phyloP scores from a whole-genome alignment of 2,329 filamentous ascomycete genomes.

The Talaromyces amestolkiae region DNA sequence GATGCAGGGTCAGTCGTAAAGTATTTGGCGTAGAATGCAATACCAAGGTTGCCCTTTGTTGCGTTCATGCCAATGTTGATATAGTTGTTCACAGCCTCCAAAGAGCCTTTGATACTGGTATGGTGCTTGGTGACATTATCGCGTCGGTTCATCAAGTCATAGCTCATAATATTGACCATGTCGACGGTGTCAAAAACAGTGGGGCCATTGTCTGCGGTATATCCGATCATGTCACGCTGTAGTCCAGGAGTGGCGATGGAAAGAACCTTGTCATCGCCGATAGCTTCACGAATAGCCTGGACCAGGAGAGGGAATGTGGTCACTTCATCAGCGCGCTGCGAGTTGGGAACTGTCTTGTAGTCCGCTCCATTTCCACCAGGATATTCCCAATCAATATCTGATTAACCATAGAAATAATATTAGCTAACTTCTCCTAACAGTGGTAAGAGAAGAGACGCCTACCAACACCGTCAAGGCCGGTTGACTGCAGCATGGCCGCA shows the following conservation, averaged over 20 bases:
- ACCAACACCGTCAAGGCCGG: conserved; percentile 65
- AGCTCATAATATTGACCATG: conserved; percentile 69
- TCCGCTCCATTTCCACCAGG: conserved; percentile 65
- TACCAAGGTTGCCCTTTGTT: conserved; percentile 61
- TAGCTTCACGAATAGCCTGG: conserved; percentile 54
- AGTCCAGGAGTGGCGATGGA: conserved; percentile 67
- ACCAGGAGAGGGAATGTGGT: conserved; percentile 62
- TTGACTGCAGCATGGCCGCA: conserved; percentile 58
- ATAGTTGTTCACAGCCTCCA: conserved; percentile 58
- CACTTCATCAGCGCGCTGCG: conserved; percentile 59
- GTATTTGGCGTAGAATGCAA: conserved; percentile 69
- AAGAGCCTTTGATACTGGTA: conserved; percentile 58
- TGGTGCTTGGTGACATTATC: conserved; percentile 64
- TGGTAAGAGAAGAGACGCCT: conserved; percentile 1
- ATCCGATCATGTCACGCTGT: conserved; percentile 66
- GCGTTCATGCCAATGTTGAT: conserved; percentile 55
- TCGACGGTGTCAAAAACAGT: conserved; percentile 61
- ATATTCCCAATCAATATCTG: conserved; percentile 67
- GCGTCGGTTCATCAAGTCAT: conserved; percentile 69
- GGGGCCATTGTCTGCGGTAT: conserved; percentile 55
- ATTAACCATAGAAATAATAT: conserved; percentile 8
- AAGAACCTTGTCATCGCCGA: conserved; percentile 59
- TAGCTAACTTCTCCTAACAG: background rate
- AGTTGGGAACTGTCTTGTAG: conserved; percentile 63
- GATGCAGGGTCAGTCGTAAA: conserved; percentile 55